A percentile compares a stretch with the other conserved stretches of the same genome.
phyloP scores from a whole-genome alignment of 192 early-diverging fungal species.

The Lobulomyces angularis region DNA sequence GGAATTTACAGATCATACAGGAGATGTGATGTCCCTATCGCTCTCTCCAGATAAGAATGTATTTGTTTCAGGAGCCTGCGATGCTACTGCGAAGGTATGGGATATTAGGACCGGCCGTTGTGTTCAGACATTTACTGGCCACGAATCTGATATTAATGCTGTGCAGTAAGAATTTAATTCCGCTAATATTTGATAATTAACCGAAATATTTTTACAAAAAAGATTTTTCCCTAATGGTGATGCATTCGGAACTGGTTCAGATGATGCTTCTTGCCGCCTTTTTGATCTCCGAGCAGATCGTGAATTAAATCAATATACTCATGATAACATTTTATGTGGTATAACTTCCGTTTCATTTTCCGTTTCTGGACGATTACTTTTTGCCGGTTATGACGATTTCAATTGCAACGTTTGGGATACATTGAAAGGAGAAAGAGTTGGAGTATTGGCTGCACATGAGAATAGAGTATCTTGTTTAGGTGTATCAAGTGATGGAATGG shows the following conservation, averaged over 20 bases:
- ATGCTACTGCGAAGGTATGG: conserved; percentile 97
- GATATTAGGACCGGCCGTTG: conserved; percentile 92
- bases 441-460: conserved; percentile 85
- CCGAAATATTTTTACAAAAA: conserved; percentile 6
- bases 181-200: not conserved
- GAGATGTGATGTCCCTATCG: conserved; percentile 97
- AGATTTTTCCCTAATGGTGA: conserved; percentile 98
- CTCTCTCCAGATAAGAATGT: conserved; percentile 85
- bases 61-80: conserved; percentile 97
- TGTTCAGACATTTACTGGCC: conserved; percentile 95
- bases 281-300: conserved; percentile 97
- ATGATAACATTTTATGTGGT: conserved; percentile 96
- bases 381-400: conserved; percentile 99
- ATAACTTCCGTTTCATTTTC: conserved; percentile 98
- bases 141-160: conserved; percentile 98
- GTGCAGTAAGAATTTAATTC: conserved; percentile 57
- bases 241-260: conserved; percentile 94
- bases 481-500: conserved; percentile 94
- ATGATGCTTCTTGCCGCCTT: conserved; percentile 94
- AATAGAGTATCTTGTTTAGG: conserved; percentile 96
- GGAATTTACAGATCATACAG: conserved; percentile 96
- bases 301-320: conserved; percentile 94
- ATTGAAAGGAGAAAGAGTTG: conserved; percentile 86
- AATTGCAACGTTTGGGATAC: conserved; percentile 99
- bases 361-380: conserved; percentile 86